A percentile compares a stretch with the other conserved stretches of the same genome.
phyloP scores from a whole-genome alignment of 768 basidiomycete genomes.

The Termitomyces eurrhizus region DNA sequence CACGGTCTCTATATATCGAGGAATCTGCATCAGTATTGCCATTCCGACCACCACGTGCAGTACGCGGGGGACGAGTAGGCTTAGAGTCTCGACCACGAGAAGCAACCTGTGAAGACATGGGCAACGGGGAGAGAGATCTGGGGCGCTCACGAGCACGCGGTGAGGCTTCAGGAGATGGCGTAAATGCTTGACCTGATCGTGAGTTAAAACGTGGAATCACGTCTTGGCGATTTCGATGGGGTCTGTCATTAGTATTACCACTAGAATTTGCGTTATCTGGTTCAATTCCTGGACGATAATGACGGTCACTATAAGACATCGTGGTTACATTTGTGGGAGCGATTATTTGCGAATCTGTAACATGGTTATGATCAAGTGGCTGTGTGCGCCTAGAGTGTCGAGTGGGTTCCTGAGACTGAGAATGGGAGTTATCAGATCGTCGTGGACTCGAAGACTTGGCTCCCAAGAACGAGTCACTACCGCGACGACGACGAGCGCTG shows the following conservation, averaged over 20 bases:
- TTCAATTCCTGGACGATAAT: conserved; percentile 52
- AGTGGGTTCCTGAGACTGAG: conserved; percentile 23
- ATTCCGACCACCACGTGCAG: conserved; percentile 24
- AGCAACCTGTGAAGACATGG: conserved; percentile 13
- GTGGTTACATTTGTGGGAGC: conserved; percentile 16
- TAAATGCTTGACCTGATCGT: conserved; percentile 16
- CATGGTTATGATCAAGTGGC: conserved; percentile 10
- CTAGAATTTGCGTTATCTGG: conserved; percentile 14
- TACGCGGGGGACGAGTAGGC: conserved; percentile 20
- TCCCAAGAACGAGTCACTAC: conserved; percentile 22
- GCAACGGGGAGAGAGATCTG: conserved; percentile 25
- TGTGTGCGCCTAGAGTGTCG: conserved; percentile 17
- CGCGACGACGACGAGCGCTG: conserved; percentile 22
- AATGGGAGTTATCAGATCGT: conserved; percentile 28
- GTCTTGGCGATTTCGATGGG: conserved; percentile 14
- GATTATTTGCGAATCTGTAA: conserved; percentile 13
- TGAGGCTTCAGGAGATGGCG: conserved; percentile 26
- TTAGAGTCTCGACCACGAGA: conserved; percentile 22
- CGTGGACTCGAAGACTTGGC: conserved; percentile 19
- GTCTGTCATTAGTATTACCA: conserved; percentile 22
- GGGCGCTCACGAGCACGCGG: conserved; percentile 23
- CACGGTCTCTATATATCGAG: conserved; percentile 23
- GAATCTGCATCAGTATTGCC: conserved; percentile 27
- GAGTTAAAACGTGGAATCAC: conserved; percentile 17
- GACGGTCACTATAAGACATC: conserved; percentile 58